These are phyloP conservation scores for Oryza australiensis DNA, from an alignment of 176 grass and related monocot genomes.

Conservation along the genomic window DNA sequence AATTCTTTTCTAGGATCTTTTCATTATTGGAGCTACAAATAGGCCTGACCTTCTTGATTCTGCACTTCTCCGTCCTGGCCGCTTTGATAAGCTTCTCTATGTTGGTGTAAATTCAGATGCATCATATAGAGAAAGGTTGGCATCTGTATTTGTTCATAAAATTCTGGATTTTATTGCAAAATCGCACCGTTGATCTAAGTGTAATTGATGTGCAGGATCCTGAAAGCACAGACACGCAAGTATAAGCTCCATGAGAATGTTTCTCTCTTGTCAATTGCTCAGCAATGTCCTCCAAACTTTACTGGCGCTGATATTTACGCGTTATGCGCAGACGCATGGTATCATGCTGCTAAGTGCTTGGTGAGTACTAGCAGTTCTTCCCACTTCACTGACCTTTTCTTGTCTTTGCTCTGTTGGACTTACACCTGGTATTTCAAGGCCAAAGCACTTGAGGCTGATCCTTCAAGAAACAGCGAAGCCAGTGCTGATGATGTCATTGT, in stretches of 20 bases:
- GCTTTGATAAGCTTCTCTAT: slow-evolving; percentile 96
- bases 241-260: slow-evolving; percentile 87
- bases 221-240: slow-evolving; percentile 90
- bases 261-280: slow-evolving; percentile 76
- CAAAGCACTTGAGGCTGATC: slow-evolving; percentile 33
- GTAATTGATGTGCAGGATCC: slow-evolving; percentile 59
- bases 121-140: slow-evolving; percentile 79
- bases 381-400: background rate
- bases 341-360: slow-evolving; percentile 83
- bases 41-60: slow-evolving; percentile 96
- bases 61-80: slow-evolving; percentile 84
- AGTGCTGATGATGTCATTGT: slow-evolving; percentile 57
- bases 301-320: slow-evolving; percentile 97
- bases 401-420: background rate
- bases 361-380: slow-evolving; percentile 40
- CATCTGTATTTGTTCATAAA: slow-evolving; percentile 13
- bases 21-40: slow-evolving; percentile 97
- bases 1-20: slow-evolving; percentile 64
- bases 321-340: slow-evolving; percentile 93
- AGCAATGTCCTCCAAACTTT: slow-evolving; percentile 89
- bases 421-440: slow-evolving; percentile 39
- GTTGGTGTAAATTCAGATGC: slow-evolving; percentile 88
- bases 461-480: slow-evolving; percentile 56
- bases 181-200: background rate
- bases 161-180: background rate